These are phyloP conservation scores for Phyllachora maydis DNA, from an alignment of 2,329 filamentous ascomycete species.

Conservation along the genomic window DNA sequence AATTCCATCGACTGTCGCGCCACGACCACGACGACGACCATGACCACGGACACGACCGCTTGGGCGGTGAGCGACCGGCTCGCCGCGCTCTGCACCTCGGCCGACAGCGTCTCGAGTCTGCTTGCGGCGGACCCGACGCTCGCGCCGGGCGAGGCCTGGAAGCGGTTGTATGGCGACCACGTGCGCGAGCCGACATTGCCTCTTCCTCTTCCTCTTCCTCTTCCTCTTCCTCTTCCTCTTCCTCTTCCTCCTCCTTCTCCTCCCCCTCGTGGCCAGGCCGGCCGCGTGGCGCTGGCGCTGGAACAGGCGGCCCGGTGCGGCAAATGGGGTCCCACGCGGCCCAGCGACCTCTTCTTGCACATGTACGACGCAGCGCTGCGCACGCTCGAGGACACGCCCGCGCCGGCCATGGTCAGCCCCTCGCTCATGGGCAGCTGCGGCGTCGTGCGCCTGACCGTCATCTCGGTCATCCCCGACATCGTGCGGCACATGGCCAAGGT, in stretches of 20 bases:
- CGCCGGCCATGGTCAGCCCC: conserved; percentile 28
- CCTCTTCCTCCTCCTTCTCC: too few relatives aligned
- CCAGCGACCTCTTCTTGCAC: conserved; percentile 47
- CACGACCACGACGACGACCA: too few relatives aligned
- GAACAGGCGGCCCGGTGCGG: conserved; percentile 38
- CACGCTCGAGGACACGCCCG: conserved; percentile 27
- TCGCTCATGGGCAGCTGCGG: conserved; percentile 33
- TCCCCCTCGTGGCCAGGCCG: too few relatives aligned
- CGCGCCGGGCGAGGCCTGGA: conserved; percentile 30
- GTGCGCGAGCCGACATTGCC: too few relatives aligned
- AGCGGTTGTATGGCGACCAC: conserved; percentile 26
- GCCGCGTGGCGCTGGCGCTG: too few relatives aligned
- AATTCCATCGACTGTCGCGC: too few relatives aligned
- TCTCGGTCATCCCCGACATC: conserved; percentile 48
- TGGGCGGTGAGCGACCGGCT: too few relatives aligned
- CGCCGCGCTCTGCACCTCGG: conserved; percentile 24
- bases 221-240: too few relatives aligned
- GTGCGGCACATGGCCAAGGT: conserved; percentile 57
- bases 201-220: too few relatives aligned
- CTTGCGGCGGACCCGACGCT: conserved; percentile 29
- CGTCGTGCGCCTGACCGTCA: conserved; percentile 45
- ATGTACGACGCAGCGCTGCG: conserved; percentile 45
- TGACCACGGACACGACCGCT: too few relatives aligned
- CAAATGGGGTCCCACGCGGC: conserved; percentile 40
- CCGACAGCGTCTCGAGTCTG: conserved; percentile 33